Evolutionary conservation across 2,329 filamentous ascomycete genomes (phyloP).

Genomic region (Fusarium sp.): DNA sequence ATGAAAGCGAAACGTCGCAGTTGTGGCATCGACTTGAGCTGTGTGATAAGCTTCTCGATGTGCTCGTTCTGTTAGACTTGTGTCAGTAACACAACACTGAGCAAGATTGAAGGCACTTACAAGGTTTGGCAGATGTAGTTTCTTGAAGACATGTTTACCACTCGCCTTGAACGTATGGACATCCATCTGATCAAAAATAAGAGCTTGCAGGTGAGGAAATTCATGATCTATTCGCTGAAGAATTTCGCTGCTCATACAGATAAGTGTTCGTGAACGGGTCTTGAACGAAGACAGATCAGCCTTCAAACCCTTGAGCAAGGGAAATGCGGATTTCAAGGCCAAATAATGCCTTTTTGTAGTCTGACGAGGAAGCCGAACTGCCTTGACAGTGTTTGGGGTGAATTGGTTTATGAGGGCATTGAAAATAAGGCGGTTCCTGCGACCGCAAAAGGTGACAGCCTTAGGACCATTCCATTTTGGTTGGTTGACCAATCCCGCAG

Average conservation of each 20-base stretch:
- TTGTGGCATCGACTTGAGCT: neutral
- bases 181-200: neutral
- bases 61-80: neutral
- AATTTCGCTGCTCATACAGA: neutral
- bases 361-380: too few species aligned
- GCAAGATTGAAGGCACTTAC: neutral
- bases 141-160: too few species aligned
- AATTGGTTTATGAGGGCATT: too few species aligned
- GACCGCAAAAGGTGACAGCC: rapidly evolving
- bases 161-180: too few species aligned
- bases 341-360: rapidly evolving
- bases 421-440: rapidly evolving
- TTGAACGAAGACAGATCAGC: rapidly evolving
- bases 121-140: neutral
- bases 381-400: too few species aligned
- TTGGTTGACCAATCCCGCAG: rapidly evolving
- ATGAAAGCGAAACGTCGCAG: neutral
- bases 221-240: rapidly evolving
- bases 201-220: rapidly evolving
- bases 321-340: too few species aligned
- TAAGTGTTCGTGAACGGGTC: neutral
- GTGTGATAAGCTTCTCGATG: neutral
- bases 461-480: too few species aligned
- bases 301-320: too few species aligned
- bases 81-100: neutral